Conservation (phyloP, 2,329 filamentous ascomycete species). For the Fusarium nisikadoi region DNA sequence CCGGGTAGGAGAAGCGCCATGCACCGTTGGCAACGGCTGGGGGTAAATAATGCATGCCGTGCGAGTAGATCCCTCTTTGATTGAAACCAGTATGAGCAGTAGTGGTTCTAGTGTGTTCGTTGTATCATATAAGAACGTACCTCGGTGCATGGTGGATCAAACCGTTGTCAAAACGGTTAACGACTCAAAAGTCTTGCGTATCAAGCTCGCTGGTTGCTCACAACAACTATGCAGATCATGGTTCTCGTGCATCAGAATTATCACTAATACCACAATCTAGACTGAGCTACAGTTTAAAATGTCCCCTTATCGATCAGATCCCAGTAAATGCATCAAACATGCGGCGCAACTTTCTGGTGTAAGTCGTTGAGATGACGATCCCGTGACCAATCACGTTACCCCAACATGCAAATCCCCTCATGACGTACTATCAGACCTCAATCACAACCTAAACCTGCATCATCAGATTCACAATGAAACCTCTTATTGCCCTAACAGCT, state of each 20-base stretch:
- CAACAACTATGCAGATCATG: fast-evolving
- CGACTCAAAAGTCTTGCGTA: too few relatives aligned
- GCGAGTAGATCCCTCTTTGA: background rate
- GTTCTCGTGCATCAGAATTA: background rate
- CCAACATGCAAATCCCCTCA: slow-evolving; percentile 10
- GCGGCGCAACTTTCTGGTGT: background rate
- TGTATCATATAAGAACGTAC: too few relatives aligned
- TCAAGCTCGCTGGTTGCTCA: background rate
- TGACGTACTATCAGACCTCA: slow-evolving; percentile 28
- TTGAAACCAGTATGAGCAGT: too few relatives aligned
- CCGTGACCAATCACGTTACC: slow-evolving; percentile 34
- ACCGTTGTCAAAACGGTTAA: background rate
- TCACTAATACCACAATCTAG: background rate
- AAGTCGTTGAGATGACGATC: background rate
- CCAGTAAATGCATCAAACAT: fast-evolving
- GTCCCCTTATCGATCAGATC: too few relatives aligned
- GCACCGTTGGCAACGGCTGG: too few relatives aligned
- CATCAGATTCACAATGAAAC: slow-evolving; percentile 37
- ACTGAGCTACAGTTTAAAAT: background rate
- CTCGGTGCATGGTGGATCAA: background rate
- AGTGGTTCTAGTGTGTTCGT: background rate
- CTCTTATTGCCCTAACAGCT: slow-evolving; percentile 22
- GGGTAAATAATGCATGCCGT: background rate
- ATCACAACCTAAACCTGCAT: background rate
- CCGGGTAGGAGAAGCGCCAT: background rate